Evolutionary conservation across 73 alveolate species (phyloP), one percentile per base, ranked within the genome.

Genomic region (Tetrahymena malaccensis): DNA sequence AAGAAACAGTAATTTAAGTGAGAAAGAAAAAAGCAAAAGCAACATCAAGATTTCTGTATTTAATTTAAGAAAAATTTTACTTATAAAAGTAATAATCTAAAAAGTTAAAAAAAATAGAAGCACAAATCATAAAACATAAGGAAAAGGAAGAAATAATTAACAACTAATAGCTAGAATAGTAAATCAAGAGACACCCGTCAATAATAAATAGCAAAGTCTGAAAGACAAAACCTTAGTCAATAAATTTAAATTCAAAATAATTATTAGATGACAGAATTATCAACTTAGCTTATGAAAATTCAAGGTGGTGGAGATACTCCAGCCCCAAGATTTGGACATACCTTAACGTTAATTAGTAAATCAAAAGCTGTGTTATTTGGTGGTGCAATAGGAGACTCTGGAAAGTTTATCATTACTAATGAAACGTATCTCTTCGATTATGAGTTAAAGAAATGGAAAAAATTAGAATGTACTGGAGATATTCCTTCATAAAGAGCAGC

Each of bases 361-460:
- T 94, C 98, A 56, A 97, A 98, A 84, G 99, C 97, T 27, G 98
- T 98, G 34, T 94, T 98, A 57, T 98, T 98, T 93, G 99, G 99
- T 55, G 99, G 99, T 10, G 89, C 89, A 4, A 70, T 70, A 27
- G 89, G 89, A n/a, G 89, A 70, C 89, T 70, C 89, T 70, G 89
- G 89, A 11, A 70, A 70, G 89, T 70, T 70, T 33, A 70, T 70
- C 17, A 70, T 70, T 31, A 70, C 89, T 0, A 96, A 96, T 35
- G 97, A 96, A 93, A 94, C 96, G 11, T 96, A 96, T 85, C 50
- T 96, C 55, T 96, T 96, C 93, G 95, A 96, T 94, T 94, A 94
- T 17, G 93, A 96, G 55, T 96, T 94, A 94, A 96, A 94, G 94
- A 96, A 96, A 35, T 96, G 97, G 97, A 96, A 94, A 33, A 96